A percentile compares a stretch with the other conserved stretches of the same genome.
Evolutionary conservation across 2,329 filamentous ascomycete species (phyloP).

Genomic region (Grosmannia clavigera): DNA sequence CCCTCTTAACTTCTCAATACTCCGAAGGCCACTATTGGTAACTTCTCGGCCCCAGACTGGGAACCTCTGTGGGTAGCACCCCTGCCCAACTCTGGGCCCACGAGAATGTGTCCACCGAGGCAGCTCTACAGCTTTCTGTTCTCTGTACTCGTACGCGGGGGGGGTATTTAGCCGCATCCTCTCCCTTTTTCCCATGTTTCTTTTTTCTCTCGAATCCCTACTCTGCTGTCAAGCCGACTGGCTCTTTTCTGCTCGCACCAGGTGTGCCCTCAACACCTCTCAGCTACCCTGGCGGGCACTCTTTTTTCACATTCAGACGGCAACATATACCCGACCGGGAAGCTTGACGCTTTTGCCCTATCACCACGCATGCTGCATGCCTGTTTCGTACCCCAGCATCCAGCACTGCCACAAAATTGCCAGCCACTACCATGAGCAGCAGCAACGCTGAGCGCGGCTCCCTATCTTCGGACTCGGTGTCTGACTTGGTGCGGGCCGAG

Average conservation of each 20-base stretch:
- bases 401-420: not conserved
- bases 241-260: conserved; percentile 1
- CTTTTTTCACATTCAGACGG: not conserved
- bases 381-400: not conserved
- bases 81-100: not conserved
- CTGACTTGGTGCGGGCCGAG: not conserved
- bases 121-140: not conserved
- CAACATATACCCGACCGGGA: not conserved
- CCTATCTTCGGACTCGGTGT: not conserved
- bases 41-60: no score
- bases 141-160: not conserved
- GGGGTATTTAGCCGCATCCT: not conserved
- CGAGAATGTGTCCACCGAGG: not conserved
- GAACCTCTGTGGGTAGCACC: not conserved
- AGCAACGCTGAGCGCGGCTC: not conserved
- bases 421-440: not conserved
- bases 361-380: not conserved
- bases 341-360: not conserved
- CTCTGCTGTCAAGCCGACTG: not conserved
- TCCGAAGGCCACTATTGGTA: not conserved
- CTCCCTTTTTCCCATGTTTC: not conserved
- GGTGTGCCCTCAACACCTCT: not conserved
- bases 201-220: not conserved
- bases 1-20: not conserved
- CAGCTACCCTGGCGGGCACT: conserved; percentile 5